These are phyloP conservation scores for Eucalyptus marginata DNA, from an alignment of 345 rosid species.

Conservation along the genomic window DNA sequence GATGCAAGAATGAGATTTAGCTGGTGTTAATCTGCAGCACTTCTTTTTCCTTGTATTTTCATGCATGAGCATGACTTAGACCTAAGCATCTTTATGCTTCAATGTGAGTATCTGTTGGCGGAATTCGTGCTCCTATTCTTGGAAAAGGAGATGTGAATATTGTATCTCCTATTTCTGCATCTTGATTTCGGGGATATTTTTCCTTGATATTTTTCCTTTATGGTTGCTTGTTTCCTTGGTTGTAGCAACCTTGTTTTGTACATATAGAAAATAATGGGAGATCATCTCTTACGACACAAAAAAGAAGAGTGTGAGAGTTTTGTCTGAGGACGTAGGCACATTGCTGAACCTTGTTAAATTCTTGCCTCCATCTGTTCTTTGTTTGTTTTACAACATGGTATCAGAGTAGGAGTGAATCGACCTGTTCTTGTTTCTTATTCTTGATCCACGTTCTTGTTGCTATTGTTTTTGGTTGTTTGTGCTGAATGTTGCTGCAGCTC, in stretches of 20 bases:
- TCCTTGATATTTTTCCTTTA: not conserved
- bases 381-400: not conserved
- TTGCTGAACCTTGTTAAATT: not conserved
- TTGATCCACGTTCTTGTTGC: not conserved
- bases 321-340: not conserved
- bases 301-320: not conserved
- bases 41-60: not conserved
- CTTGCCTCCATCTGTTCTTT: not conserved
- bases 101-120: not conserved
- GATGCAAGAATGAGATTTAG: not conserved
- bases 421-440: not conserved
- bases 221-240: not conserved
- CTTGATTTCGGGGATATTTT: not conserved
- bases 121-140: not conserved
- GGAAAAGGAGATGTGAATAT: not conserved
- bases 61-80: not conserved
- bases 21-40: not conserved
- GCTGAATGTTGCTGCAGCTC: not conserved
- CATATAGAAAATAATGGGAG: not conserved
- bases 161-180: not conserved
- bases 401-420: not conserved
- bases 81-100: not conserved
- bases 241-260: not conserved
- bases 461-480: not conserved
- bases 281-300: not conserved